phyloP scores from a whole-genome alignment of 2,329 filamentous ascomycete species.

The Aspergillus ochraceus region DNA sequence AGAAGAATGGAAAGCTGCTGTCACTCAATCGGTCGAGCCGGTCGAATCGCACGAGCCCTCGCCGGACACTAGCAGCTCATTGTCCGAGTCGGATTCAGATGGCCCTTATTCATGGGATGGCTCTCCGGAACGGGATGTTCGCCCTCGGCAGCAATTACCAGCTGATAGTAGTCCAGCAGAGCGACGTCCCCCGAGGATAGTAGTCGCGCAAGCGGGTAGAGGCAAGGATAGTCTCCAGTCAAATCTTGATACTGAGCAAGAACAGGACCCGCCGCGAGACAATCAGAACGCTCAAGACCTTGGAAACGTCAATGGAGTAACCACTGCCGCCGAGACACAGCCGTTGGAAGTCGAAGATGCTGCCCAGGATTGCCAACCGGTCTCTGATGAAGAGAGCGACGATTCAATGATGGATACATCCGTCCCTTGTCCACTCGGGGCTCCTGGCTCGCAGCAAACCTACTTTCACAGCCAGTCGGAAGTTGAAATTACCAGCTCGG shows the following conservation, averaged over 20 bases:
- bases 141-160: slow-evolving; percentile 22
- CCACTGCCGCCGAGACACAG: neutral
- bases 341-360: neutral
- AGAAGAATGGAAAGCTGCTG: neutral
- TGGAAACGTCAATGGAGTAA: neutral
- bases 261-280: neutral
- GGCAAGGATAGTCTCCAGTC: neutral
- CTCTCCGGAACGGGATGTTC: slow-evolving; percentile 10
- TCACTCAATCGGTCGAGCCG: neutral
- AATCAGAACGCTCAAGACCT: neutral
- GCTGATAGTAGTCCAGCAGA: slow-evolving; percentile 28
- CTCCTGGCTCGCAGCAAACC: slow-evolving; percentile 17
- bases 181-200: neutral
- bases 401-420: slow-evolving; percentile 38
- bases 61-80: slow-evolving; percentile 11
- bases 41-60: neutral
- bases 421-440: slow-evolving; percentile 32
- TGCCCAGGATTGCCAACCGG: neutral
- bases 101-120: slow-evolving; percentile 22
- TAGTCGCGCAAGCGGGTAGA: neutral
- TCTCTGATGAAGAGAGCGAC: slow-evolving; percentile 27
- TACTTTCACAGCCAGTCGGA: slow-evolving; percentile 24
- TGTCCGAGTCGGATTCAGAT: slow-evolving; percentile 15
- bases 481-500: slow-evolving; percentile 23
- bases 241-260: neutral